Base-by-base conservation (phyloP, 2,329 filamentous ascomycete genomes). In the Aaosphaeria arxii region DNA sequence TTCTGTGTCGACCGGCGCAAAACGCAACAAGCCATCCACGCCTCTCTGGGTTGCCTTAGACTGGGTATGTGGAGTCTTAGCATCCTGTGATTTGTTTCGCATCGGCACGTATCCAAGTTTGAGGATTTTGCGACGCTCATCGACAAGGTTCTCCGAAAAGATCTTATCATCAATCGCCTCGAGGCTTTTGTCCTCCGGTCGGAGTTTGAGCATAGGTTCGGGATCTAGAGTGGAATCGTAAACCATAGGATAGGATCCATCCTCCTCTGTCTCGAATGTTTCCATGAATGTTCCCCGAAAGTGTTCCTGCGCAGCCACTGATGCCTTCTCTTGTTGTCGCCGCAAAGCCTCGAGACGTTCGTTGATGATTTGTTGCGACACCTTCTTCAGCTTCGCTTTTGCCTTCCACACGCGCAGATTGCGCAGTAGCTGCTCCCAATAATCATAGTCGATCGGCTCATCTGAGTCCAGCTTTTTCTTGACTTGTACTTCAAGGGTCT, bases 391-490 rank as follows among this genome's bases (percentile, higher is more conserved):
- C 67, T 87, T 90, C 2, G 91, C 90, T 68, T 89, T 91, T 32
- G 94, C 90, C 74, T 97, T 97, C 85, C 89, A 96, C 1, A 96
- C 84, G 5, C 88, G 78, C 53, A 99, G 75, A 64, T 86, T 95
- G 56, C 86, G 85, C 52, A 99, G 77, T 11, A 99, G 77, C 66
- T 96, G 89, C 66, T 95, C 90, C 94, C 94, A 99, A 69, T 97
- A 99, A 71, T 99, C 94, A 2, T 88, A 90, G 70, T 99, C 94
- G 56, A 99, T 92, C 7, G 89, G 86, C 64, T 96, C 91, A 64
- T 96, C 86, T 6, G 90, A 95, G 45, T 85, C 80, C 42, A 99
- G 76, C 74, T 99, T 99, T 11, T 79, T 77, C 66, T 84, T 85
- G 69, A 99, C 94, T 73, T 97, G 91, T 54, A 78, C 82, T 71